Evolutionary conservation across 176 grass and related monocot genomes (phyloP).

Genomic region (Avena eriantha): DNA sequence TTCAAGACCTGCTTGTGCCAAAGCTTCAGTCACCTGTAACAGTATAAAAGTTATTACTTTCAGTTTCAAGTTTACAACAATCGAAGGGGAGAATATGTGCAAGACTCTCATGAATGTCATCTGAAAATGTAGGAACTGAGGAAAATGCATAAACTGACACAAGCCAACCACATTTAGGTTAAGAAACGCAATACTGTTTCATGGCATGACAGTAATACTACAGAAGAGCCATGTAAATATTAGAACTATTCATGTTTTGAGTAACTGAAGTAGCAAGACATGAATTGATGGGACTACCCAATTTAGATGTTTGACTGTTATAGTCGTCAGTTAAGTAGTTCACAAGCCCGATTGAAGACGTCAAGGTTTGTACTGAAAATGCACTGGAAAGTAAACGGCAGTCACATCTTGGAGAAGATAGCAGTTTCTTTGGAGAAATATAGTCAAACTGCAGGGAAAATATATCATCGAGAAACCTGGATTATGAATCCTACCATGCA

Average conservation of each 20-base stretch:
- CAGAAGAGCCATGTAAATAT: background rate
- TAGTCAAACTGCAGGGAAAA: background rate
- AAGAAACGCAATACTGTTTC: background rate
- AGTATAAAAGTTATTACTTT: conserved; percentile 19
- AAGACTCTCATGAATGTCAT: background rate
- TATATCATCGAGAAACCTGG: background rate
- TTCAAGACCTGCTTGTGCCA: conserved; percentile 88
- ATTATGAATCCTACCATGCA: background rate
- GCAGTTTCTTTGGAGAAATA: conserved; percentile 12
- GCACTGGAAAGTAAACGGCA: conserved; percentile 27
- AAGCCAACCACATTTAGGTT: background rate
- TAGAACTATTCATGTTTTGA: background rate
- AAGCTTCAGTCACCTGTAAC: conserved; percentile 83
- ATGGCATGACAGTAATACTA: conserved; percentile 6
- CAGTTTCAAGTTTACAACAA: conserved; percentile 9
- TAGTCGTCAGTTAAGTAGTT: background rate
- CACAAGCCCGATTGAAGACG: background rate
- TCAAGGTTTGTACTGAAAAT: conserved; percentile 20
- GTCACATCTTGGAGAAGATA: background rate
- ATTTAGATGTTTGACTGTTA: conserved; percentile 14
- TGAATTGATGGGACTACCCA: background rate
- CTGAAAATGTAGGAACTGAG: background rate
- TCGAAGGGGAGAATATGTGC: conserved; percentile 4
- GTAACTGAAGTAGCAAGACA: background rate
- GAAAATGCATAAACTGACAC: conserved; percentile 6